A percentile compares a stretch with the other conserved stretches of the same genome.
Conservation (phyloP, 2,329 filamentous ascomycete species). For the Shiraia sp. region DNA sequence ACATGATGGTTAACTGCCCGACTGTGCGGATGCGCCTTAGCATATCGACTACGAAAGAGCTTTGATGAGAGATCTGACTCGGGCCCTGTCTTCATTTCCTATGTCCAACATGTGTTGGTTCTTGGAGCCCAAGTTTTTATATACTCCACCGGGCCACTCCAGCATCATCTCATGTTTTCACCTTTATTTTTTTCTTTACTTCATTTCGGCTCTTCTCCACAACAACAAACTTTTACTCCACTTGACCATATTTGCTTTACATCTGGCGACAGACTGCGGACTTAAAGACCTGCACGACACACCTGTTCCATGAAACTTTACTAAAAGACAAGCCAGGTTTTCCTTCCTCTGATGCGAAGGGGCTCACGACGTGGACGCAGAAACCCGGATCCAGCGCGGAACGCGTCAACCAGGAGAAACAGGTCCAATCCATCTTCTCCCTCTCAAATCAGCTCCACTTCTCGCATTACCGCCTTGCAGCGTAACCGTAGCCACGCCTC, state of each 20-base stretch:
- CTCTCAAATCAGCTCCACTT: constrained; percentile 11
- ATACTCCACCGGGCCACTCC: constrained; percentile 18
- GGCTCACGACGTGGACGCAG: constrained; percentile 39
- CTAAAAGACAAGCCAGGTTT: constrained; percentile 33
- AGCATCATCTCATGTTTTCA: constrained; percentile 6
- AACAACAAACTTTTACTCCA: too few relatives aligned
- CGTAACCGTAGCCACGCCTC: constrained; percentile 22
- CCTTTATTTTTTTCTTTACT: constrained; percentile 7
- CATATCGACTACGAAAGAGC: constrained; percentile 22
- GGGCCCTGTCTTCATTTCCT: constrained; percentile 41
- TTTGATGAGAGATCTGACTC: constrained; percentile 40
- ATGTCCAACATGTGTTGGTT: not conserved
- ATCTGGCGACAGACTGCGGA: constrained; percentile 23
- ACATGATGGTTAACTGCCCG: constrained; percentile 12
- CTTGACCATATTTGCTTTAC: too few relatives aligned
- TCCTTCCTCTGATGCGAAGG: constrained; percentile 44
- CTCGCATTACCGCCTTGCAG: constrained; percentile 21
- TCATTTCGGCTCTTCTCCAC: constrained; percentile 3
- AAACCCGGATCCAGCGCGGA: constrained; percentile 35
- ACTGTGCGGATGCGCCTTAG: constrained; percentile 18
- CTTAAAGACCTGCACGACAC: constrained; percentile 26
- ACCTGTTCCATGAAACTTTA: constrained; percentile 20
- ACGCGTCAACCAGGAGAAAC: constrained; percentile 27
- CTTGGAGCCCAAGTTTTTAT: constrained; percentile 8
- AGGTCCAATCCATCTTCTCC: constrained; percentile 24